phyloP scores from a whole-genome alignment of 208 protist species.

The Acanthamoeba lugdunensis region DNA sequence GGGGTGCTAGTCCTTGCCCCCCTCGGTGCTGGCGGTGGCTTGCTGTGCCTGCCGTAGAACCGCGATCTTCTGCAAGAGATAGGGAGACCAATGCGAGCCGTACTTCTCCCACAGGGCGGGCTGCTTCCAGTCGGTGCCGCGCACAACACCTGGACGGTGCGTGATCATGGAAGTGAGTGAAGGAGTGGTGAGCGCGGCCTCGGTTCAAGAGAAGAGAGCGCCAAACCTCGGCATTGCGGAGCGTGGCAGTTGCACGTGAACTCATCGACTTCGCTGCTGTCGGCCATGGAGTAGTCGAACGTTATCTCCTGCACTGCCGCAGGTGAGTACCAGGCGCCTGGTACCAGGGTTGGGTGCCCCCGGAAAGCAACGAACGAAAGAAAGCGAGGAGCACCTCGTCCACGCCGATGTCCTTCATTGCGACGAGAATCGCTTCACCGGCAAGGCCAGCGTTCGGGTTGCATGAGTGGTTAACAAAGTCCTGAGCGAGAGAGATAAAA shows the following conservation, averaged over 20 bases:
- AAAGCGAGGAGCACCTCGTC: slow-evolving; percentile 27
- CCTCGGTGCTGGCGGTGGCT: not conserved
- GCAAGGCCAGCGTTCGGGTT: slow-evolving; percentile 40
- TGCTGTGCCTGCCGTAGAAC: not conserved
- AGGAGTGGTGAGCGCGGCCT: not conserved
- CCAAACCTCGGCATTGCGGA: slow-evolving; percentile 1
- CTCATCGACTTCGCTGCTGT: slow-evolving; percentile 65
- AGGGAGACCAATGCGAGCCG: slow-evolving; percentile 59
- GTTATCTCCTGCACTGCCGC: slow-evolving; percentile 36
- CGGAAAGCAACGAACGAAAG: not conserved
- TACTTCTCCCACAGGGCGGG: slow-evolving; percentile 41
- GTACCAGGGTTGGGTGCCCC: not conserved
- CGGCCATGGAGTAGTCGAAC: slow-evolving; percentile 54
- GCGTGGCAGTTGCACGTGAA: slow-evolving; percentile 50
- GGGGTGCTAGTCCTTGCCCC: not conserved
- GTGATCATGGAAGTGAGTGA: not conserved
- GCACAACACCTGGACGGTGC: not conserved
- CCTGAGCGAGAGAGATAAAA: not conserved
- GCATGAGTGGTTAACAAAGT: slow-evolving; percentile 69
- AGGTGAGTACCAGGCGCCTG: not conserved
- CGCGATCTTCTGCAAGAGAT: slow-evolving; percentile 57
- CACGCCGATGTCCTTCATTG: slow-evolving; percentile 32
- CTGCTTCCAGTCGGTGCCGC: slow-evolving; percentile 69
- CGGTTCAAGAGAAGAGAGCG: not conserved
- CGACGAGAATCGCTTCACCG: slow-evolving; percentile 58